These are phyloP conservation scores for Priceomyces haplophilus DNA, from an alignment of 805 yeast species.

Conservation along the genomic window DNA sequence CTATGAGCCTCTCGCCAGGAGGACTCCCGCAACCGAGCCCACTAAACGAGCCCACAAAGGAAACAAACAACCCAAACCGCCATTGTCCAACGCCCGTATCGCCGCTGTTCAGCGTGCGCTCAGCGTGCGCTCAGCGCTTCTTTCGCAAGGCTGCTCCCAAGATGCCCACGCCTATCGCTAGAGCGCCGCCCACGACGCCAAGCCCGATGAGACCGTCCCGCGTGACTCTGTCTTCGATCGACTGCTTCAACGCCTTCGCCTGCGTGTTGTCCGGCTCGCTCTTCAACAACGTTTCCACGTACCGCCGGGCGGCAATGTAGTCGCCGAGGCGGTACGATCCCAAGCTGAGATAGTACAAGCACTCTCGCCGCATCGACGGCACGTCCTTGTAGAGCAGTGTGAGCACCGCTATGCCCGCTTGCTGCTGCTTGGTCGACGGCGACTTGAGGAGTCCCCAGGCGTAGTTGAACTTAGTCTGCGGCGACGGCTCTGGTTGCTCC, in stretches of 20 bases:
- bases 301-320: constrained; percentile 78
- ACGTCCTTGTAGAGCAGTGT: constrained; percentile 69
- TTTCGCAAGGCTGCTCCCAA: constrained; percentile 41
- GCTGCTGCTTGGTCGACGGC: constrained; percentile 55
- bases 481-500: constrained; percentile 76
- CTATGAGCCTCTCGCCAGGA: too few species aligned
- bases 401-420: constrained; percentile 74
- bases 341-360: constrained; percentile 79
- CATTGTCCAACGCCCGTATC: too few species aligned
- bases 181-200: constrained; percentile 79
- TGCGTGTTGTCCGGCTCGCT: constrained; percentile 86
- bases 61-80: too few species aligned
- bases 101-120: too few species aligned
- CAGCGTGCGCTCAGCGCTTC: constrained; percentile 22
- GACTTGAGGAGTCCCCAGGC: constrained; percentile 96
- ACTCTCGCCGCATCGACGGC: constrained; percentile 83
- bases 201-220: constrained; percentile 86
- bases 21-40: too few species aligned
- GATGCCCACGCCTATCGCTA: constrained; percentile 79
- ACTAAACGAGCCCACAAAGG: too few species aligned
- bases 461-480: constrained; percentile 86
- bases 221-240: constrained; percentile 81
- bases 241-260: constrained; percentile 64
- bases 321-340: constrained; percentile 90
- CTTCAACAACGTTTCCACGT: constrained; percentile 69